Base-by-base conservation (phyloP, 2,329 filamentous ascomycete genomes). In the Parasarocladium wereldwijsianum region DNA sequence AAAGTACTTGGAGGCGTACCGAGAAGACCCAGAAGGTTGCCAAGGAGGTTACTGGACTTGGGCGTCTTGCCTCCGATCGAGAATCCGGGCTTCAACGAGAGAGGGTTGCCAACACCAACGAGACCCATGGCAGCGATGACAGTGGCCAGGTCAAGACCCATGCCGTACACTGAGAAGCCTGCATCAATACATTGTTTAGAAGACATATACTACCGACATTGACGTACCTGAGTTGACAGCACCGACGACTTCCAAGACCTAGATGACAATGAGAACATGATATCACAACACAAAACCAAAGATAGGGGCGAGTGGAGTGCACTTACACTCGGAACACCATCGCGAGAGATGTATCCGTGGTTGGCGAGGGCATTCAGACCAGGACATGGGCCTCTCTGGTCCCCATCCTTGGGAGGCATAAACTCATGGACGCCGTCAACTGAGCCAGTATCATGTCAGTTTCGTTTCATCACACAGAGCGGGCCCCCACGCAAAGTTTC, bases 21-120 rank as follows among this genome's bases (percentile, higher is more conserved):
- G 1, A 65, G 43, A 3, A 65, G 47, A 2, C 61, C 60, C 2
- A 55, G 36, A 0, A 63, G 39, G 28, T 63, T 56, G 15, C 51
- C 47, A 5, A 62, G 45, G 6, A 62, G 44, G 35, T 60, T 56
- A 33, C 52, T 49, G 10, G 52, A 49, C 28, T 43, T 44, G 16
- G 37, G 37, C 32, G 46, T 49, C 20, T 50, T 44, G n/a, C 61
- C 61, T 8, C 64, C 64, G 23, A 69, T 66, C 1, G 62, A 66
- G 45, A 62, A 65, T 9, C 59, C 53, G 6, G 54, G 60, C 25
- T 57, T 47, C 4, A 65, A 36, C 0, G 64, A 64, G 1, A 66
- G 38, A 6, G 59, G 56, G 34, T 67, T 59, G 2, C 64, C 64
- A 6, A 57, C 56, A 40, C 55, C 57, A 19, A 57, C 54, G 16